These are phyloP conservation scores for Aspergillus aculeatus DNA, from an alignment of 2,329 filamentous ascomycete species.

Conservation along the genomic window DNA sequence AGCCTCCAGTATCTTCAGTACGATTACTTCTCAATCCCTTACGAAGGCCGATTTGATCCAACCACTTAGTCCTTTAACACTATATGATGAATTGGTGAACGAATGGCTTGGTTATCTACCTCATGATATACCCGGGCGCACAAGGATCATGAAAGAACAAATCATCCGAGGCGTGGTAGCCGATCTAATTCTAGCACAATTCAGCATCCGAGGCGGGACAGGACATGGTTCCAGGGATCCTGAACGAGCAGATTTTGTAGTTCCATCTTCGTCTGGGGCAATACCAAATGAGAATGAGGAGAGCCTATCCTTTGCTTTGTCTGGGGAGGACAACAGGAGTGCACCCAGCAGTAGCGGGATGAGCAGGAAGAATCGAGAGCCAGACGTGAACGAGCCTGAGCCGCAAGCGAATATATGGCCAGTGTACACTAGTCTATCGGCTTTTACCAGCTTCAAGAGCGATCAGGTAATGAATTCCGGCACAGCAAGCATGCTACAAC, in stretches of 20 bases:
- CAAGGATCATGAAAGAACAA: constrained; percentile 41
- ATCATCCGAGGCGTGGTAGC: constrained; percentile 36
- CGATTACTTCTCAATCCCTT: constrained; percentile 13
- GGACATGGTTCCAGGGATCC: neutral
- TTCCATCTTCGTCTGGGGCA: neutral
- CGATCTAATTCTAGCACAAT: constrained; percentile 38
- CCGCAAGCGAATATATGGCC: neutral
- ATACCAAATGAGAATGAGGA: neutral
- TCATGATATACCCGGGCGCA: constrained; percentile 33
- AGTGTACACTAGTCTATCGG: constrained; percentile 25
- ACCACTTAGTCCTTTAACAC: constrained; percentile 22
- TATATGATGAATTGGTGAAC: constrained; percentile 38
- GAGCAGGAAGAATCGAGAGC: neutral
- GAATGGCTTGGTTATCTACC: constrained; percentile 39
- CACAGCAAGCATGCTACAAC: constrained; percentile 32
- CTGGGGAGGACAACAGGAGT: neutral
- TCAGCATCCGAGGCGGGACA: constrained; percentile 23
- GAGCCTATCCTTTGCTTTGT: neutral
- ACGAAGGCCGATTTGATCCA: constrained; percentile 9
- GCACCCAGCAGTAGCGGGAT: neutral
- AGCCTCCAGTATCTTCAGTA: constrained; percentile 18
- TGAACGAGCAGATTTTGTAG: neutral
- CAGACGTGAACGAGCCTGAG: neutral
- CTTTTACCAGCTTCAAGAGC: constrained; percentile 30
- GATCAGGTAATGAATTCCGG: constrained; percentile 23